Base-by-base conservation (phyloP, 2,329 filamentous ascomycete genomes). In the Trichoderma brevicompactum region DNA sequence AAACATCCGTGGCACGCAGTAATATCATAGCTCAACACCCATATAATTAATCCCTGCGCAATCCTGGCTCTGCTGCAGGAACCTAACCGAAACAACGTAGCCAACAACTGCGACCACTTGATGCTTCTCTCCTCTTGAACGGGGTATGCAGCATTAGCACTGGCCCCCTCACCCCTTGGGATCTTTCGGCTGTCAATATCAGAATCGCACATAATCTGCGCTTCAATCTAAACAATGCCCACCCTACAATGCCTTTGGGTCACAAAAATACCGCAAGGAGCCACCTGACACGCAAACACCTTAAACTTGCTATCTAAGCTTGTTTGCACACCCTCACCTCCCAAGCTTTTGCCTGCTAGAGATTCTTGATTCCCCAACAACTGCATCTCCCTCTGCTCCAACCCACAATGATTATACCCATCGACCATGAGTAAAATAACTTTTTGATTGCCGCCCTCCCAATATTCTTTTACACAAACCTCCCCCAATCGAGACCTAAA, bases 211-310 rank as follows among this genome's bases (percentile, higher is more conserved):
- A n/a, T 2, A 13, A 38, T 28, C 36, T 15, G 7, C 52, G 17
- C 38, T 9, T 7, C 34, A 53, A 43, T 55, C 53, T 5, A 13
- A n/a, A 12, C 5, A n/a, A 13, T 17, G 2, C 13, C 13, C 17
- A n/a, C 12, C 56, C 7, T 9, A 50, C 15, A 41, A 44, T 48
- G n/a, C n/a, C 38, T 52, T 32, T n/a, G 15, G 48, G 38, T 52
- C 28, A 44, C 48, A 36, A 19, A 15, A 7, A 53, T 44, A 36
- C 38, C 28, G 6, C 23, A 34, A 36, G 34, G 19, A 40, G 48
- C 28, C 46, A 62, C 48, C 34, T 62, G 58, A 61, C 48, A 54
- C 28, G 56, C 56, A 65, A 61, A 65, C 49, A 34, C 43, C 48
- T 53, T 55, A 40, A 36, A 43, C 17, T 50, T 64, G 53, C 43